phyloP scores from a whole-genome alignment of 2,329 filamentous ascomycete species.

The Penicillium paneum region DNA sequence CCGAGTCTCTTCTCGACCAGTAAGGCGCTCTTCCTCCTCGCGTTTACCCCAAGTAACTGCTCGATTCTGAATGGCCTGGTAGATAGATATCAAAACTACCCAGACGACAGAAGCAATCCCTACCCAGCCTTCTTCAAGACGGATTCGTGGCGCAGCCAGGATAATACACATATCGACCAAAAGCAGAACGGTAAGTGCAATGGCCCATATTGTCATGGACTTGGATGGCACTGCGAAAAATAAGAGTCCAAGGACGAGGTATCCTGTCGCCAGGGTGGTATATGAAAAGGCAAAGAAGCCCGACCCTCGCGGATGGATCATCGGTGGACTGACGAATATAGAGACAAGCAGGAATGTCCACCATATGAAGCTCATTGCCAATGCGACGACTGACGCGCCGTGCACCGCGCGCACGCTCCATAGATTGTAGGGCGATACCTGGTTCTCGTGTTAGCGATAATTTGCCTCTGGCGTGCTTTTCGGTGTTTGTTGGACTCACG shows the following conservation, averaged over 20 bases:
- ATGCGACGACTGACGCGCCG: slow-evolving; percentile 72
- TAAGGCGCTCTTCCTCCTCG: slow-evolving; percentile 89
- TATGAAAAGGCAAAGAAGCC: slow-evolving; percentile 88
- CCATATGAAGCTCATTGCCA: slow-evolving; percentile 78
- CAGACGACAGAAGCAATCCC: slow-evolving; percentile 82
- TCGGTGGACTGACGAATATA: slow-evolving; percentile 84
- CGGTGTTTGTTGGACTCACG: slow-evolving; percentile 6
- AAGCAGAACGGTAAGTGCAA: slow-evolving; percentile 64
- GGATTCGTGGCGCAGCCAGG: slow-evolving; percentile 67
- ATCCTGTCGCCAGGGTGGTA: slow-evolving; percentile 71
- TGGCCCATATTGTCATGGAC: slow-evolving; percentile 69
- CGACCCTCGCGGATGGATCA: slow-evolving; percentile 81
- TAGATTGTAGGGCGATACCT: slow-evolving; percentile 86
- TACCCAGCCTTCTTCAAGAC: slow-evolving; percentile 84
- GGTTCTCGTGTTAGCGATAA: not conserved
- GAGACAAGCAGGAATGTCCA: slow-evolving; percentile 88
- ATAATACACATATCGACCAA: slow-evolving; percentile 76
- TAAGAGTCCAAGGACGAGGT: slow-evolving; percentile 71
- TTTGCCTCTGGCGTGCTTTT: not conserved
- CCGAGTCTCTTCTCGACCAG: slow-evolving; percentile 80
- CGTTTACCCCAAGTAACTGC: slow-evolving; percentile 87
- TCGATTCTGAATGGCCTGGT: slow-evolving; percentile 74
- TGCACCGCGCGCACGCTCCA: slow-evolving; percentile 82
- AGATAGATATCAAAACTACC: slow-evolving; percentile 75
- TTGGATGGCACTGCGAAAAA: slow-evolving; percentile 87